Evolutionary conservation across 257 asterid genomes (phyloP), one percentile per base, ranked within the genome.

Genomic region (Nicotiana otophora): DNA sequence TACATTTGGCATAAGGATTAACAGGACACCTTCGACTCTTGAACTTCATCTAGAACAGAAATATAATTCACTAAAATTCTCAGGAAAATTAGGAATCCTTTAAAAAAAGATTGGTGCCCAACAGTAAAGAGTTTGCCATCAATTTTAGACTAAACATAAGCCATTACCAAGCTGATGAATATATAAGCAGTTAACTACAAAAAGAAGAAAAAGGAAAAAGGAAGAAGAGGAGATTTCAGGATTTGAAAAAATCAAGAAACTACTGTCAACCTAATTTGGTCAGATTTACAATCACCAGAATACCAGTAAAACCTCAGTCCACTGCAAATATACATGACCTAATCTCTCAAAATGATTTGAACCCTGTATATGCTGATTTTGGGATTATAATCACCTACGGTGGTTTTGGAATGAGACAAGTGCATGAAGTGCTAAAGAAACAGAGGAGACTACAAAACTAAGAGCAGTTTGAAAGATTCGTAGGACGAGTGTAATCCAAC

Each of bases 241-340:
- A 72, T 42, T 70, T 72, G 14, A 15, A 72, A 66, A 20, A 23
- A 46, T 6, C 23, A 48, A 26, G 63, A 74, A 26, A 26, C 80
- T 74, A 74, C 26, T 26, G 51, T 74, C 63, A 74, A 46, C 80
- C 42, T 74, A 46, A 23, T 51, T 51, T 74, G 36, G 61, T 46
- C 62, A 74, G 80, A 74, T 51, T 74, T 51, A 74, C 80, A 74
- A 48, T 74, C 62, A 48, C 80, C 80, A 74, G 80, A 72, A 74
- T 7, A 74, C 62, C 63, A 74, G 80, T 51, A 74, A 74, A 63
- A 74, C 15, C 80, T 14, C 46, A 15, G 51, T 42, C 53, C 80
- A 48, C 23, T 51, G 80, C 46, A 53, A 74, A 36, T 74, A 74
- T 74, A 74, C 80, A 74, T 74, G 28, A 51, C 80, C 16, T 51